phyloP scores from a whole-genome alignment of 805 yeast species.

The Barnettozyma botsteinii region DNA sequence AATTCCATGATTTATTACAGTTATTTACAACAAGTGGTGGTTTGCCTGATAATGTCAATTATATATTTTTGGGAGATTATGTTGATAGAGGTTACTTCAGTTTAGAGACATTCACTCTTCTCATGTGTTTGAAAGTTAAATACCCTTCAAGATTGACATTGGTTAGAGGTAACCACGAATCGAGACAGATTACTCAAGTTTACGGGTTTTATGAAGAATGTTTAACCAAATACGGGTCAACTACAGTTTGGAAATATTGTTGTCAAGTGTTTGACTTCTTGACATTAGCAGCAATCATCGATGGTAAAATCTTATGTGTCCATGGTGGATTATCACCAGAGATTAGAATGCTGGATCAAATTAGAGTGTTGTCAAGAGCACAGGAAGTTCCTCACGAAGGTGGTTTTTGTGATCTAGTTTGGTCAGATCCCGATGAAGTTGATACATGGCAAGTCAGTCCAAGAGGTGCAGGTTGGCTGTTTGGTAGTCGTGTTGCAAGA shows the following conservation, averaged over 20 bases:
- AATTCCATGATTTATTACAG: slow-evolving; percentile 90
- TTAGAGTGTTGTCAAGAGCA: slow-evolving; percentile 88
- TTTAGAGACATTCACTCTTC: slow-evolving; percentile 85
- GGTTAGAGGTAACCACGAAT: slow-evolving; percentile 97
- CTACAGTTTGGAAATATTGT: slow-evolving; percentile 94
- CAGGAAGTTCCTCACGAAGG: slow-evolving; percentile 99
- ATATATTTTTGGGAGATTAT: slow-evolving; percentile 89
- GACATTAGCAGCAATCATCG: slow-evolving; percentile 92
- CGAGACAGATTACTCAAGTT: slow-evolving; percentile 96
- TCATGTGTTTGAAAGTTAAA: slow-evolving; percentile 89
- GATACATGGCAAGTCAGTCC: slow-evolving; percentile 98
- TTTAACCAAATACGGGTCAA: slow-evolving; percentile 84
- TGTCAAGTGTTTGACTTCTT: slow-evolving; percentile 94
- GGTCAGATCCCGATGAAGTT: slow-evolving; percentile 98
- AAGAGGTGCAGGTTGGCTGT: slow-evolving; percentile 98
- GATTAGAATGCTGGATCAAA: slow-evolving; percentile 94
- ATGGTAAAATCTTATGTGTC: slow-evolving; percentile 89
- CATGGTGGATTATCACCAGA: slow-evolving; percentile 98
- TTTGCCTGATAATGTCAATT: slow-evolving; percentile 75
- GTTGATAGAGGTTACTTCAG: slow-evolving; percentile 98
- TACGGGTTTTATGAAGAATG: slow-evolving; percentile 98
- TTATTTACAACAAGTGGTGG: slow-evolving; percentile 90
- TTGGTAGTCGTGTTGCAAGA: slow-evolving; percentile 88
- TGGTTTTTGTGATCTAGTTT: slow-evolving; percentile 93
- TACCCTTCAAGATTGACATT: slow-evolving; percentile 81